These are phyloP conservation scores for Punica granatum DNA, from an alignment of 345 rosid genomes.

Conservation along the genomic window DNA sequence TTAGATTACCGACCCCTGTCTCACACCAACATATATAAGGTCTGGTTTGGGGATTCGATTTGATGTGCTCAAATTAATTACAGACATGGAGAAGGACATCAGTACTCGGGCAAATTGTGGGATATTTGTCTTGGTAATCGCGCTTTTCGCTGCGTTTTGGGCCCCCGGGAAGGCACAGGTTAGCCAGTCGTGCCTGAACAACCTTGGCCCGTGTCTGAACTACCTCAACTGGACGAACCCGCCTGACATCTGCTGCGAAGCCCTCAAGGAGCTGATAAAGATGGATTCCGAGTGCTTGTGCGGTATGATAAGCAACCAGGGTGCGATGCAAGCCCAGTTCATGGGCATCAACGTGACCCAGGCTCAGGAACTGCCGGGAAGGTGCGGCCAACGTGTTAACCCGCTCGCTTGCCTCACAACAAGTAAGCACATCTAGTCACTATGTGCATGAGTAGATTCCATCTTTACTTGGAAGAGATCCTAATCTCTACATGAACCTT, in stretches of 20 bases:
- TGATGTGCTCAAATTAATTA: neutral
- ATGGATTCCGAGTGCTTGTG: conserved; percentile 54
- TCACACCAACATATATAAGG: neutral
- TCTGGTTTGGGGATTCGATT: neutral
- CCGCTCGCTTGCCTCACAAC: conserved; percentile 46
- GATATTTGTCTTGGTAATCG: neutral
- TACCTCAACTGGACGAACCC: conserved; percentile 57
- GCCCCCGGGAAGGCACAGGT: conserved; percentile 9
- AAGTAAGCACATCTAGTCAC: conserved; percentile 4
- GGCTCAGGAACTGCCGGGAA: conserved; percentile 64
- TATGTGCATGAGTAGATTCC: neutral
- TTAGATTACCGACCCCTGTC: conserved; percentile 11
- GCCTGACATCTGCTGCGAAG: conserved; percentile 53
- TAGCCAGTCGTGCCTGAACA: conserved; percentile 36
- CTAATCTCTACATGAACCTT: neutral
- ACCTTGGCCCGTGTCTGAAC: conserved; percentile 50
- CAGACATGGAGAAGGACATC: neutral
- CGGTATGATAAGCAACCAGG: conserved; percentile 47
- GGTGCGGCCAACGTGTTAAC: conserved; percentile 62
- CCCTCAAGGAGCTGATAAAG: conserved; percentile 46
- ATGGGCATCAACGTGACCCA: conserved; percentile 50
- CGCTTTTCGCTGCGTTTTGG: neutral
- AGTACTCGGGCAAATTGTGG: neutral
- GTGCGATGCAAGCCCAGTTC: conserved; percentile 39
- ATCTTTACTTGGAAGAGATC: neutral